A percentile compares a stretch with the other conserved stretches of the same genome.
phyloP scores from a whole-genome alignment of 768 basidiomycete species.

The Suillus alpinus region DNA sequence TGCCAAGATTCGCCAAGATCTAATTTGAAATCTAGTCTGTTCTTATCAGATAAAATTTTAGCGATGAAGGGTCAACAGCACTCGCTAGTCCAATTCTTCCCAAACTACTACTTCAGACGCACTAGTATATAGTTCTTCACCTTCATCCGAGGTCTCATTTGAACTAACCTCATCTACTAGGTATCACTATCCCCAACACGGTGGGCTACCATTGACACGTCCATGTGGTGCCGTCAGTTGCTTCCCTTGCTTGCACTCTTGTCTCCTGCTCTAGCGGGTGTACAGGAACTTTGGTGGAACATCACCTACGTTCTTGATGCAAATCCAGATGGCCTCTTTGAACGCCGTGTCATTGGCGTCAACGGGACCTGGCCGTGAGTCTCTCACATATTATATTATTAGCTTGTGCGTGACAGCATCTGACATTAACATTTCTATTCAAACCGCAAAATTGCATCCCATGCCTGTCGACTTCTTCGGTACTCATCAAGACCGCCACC shows the following conservation, averaged over 20 bases:
- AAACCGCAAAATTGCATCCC: not conserved
- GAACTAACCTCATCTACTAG: not conserved
- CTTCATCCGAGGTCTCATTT: not conserved
- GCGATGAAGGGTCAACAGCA: not conserved
- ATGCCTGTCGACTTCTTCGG: not conserved
- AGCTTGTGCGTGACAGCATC: not conserved
- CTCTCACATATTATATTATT: not conserved
- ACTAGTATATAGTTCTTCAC: not conserved
- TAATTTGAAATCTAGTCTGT: not conserved
- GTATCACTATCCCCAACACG: not conserved
- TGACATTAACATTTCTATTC: not conserved
- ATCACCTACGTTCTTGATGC: slow-evolving; percentile 77
- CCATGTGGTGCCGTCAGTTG: slow-evolving; percentile 1
- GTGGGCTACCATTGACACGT: not conserved
- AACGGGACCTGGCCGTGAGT: slow-evolving; percentile 94
- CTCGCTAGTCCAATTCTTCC: not conserved
- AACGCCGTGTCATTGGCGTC: slow-evolving; percentile 79
- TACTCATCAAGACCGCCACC: slow-evolving; percentile 66
- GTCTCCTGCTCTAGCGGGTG: slow-evolving; percentile 51
- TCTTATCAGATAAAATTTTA: slow-evolving; percentile 17
- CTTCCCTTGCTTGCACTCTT: slow-evolving; percentile 21
- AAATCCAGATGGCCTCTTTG: slow-evolving; percentile 80
- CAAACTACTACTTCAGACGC: not conserved
- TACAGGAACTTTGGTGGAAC: slow-evolving; percentile 86
- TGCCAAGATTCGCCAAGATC: not conserved